Evolutionary conservation across 1,284 basidiomycete species (phyloP).

Genomic region (Irpex sp.): DNA sequence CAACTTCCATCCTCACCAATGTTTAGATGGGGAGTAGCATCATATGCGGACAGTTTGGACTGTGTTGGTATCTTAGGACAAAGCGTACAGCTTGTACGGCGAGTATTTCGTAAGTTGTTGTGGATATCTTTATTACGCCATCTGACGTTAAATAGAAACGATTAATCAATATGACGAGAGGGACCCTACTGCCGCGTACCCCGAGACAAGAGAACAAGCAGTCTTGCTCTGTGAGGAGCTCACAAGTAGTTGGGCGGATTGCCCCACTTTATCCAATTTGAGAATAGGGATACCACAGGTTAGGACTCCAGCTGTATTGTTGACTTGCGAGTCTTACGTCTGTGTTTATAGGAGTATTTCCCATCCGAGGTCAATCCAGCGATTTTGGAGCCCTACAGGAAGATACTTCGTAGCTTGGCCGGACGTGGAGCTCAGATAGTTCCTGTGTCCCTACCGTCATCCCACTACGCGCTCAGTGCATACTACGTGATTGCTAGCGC

Average conservation of each 20-base stretch:
- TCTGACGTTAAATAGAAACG: constrained; percentile 41
- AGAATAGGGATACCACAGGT: constrained; percentile 57
- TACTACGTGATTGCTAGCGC: constrained; percentile 96
- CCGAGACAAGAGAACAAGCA: constrained; percentile 37
- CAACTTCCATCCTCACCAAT: background rate
- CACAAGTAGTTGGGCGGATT: constrained; percentile 14
- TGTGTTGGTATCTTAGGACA: constrained; percentile 84
- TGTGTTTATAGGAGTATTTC: constrained; percentile 68
- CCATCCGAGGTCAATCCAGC: constrained; percentile 62
- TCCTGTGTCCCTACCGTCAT: constrained; percentile 77
- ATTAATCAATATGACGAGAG: constrained; percentile 64
- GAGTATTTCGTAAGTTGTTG: constrained; percentile 42
- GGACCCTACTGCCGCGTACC: constrained; percentile 76
- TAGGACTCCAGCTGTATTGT: constrained; percentile 16
- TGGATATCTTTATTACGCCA: constrained; percentile 38
- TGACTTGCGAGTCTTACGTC: constrained; percentile 16
- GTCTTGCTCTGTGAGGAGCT: constrained; percentile 13
- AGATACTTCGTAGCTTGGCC: constrained; percentile 47
- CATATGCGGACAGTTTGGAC: constrained; percentile 93
- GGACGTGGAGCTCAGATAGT: constrained; percentile 66
- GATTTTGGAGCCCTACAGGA: constrained; percentile 46
- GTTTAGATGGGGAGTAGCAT: constrained; percentile 83
- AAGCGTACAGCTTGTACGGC: constrained; percentile 45
- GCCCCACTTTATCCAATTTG: constrained; percentile 36
- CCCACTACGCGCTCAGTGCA: constrained; percentile 79